A percentile compares a stretch with the other conserved stretches of the same genome.
Conservation (phyloP, 768 basidiomycete species). For the Lactarius pseudohatsudake region DNA sequence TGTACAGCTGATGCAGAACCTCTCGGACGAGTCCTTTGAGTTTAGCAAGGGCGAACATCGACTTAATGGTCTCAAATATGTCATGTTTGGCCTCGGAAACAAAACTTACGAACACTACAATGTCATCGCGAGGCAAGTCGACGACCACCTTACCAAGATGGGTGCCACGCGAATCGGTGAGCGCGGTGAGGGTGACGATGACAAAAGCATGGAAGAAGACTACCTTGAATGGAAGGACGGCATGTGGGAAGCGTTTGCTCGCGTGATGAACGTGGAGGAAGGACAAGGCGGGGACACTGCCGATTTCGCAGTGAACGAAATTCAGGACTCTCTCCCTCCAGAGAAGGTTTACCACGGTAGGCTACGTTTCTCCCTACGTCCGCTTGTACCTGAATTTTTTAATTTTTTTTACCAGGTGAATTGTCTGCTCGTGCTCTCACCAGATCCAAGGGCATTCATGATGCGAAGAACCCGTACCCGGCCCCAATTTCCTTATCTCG, state of each 20-base stretch:
- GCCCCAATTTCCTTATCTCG: conserved; percentile 74
- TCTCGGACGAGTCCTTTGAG: conserved; percentile 83
- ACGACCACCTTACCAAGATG: conserved; percentile 68
- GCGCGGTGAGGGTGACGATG: conserved; percentile 95
- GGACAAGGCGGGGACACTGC: conserved; percentile 94
- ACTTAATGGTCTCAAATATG: conserved; percentile 87
- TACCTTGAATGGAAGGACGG: conserved; percentile 98
- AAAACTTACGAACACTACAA: conserved; percentile 97
- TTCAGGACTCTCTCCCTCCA: conserved; percentile 58
- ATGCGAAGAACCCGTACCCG: conserved; percentile 95
- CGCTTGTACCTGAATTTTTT: conserved; percentile 17
- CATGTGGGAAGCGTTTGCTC: conserved; percentile 93
- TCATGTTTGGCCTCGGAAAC: conserved; percentile 92
- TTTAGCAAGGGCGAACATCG: conserved; percentile 78
- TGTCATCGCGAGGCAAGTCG: conserved; percentile 78
- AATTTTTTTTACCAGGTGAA: conserved; percentile 63
- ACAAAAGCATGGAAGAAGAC: conserved; percentile 99
- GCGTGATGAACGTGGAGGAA: conserved; percentile 85
- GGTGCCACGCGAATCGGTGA: conserved; percentile 85
- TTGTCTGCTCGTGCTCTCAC: conserved; percentile 92
- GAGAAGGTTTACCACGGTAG: conserved; percentile 94
- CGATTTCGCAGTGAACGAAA: conserved; percentile 89
- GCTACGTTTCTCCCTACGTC: conserved; percentile 31
- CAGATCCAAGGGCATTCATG: conserved; percentile 92
- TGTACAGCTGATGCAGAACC: conserved; percentile 88